These are phyloP conservation scores for Hordeum vulgare DNA, from an alignment of 176 grass and related monocot species.

Conservation along the genomic window MorexV3_pseudomolecules_assembly NC_058519.1:623519081-623519580, in stretches of 20 bases:
- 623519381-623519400: rapidly evolving
- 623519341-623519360: neutral
- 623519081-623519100: neutral
- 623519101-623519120: neutral
- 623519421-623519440: slow-evolving; percentile 6
- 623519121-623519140: too few relatives aligned
- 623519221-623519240: too few relatives aligned
- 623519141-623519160: too few relatives aligned
- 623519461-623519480: neutral
- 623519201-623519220: neutral
- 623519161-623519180: neutral
- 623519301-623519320: neutral
- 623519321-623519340: slow-evolving; percentile 23
- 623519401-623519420: neutral
- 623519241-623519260: neutral
- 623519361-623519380: neutral
- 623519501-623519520: neutral
- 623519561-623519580: neutral
- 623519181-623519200: neutral
- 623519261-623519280: neutral
- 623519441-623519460: neutral
- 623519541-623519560: neutral
- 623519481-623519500: neutral
- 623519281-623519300: neutral
- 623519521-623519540: neutral